A percentile compares a stretch with the other conserved stretches of the same genome.
Evolutionary conservation across 257 asterid genomes (phyloP).

Genomic region (Solanum commersonii): DNA sequence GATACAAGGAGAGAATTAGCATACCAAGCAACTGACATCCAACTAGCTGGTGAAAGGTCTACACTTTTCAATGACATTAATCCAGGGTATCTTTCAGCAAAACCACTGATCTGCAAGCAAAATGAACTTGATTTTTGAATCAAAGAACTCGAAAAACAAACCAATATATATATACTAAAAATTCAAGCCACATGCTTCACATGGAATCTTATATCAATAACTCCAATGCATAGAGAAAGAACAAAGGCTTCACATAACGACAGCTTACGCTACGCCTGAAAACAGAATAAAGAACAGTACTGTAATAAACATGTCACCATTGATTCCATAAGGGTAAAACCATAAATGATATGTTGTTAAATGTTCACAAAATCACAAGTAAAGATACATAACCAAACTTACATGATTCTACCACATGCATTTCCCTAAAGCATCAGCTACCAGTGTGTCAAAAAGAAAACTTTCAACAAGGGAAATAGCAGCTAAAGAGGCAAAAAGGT

Average conservation of each 20-base stretch:
- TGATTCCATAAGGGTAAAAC: background rate
- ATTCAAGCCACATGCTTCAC: background rate
- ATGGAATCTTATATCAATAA: background rate
- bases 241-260: background rate
- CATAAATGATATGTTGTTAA: background rate
- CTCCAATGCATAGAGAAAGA: background rate
- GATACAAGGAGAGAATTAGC: background rate
- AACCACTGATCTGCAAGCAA: conserved; percentile 22
- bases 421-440: background rate
- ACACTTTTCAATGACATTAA: conserved; percentile 41
- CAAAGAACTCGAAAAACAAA: background rate
- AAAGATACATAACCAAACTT: background rate
- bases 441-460: background rate
- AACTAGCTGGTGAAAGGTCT: conserved; percentile 48
- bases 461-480: background rate
- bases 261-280: background rate
- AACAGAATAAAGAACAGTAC: background rate
- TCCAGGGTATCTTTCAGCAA: conserved; percentile 32
- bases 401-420: background rate
- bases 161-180: background rate
- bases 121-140: background rate
- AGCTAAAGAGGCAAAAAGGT: background rate
- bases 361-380: background rate
- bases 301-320: background rate
- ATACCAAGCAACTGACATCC: conserved; percentile 53